phyloP scores from a whole-genome alignment of 2,329 filamentous ascomycete genomes.

The Ascochyta koolunga region DNA sequence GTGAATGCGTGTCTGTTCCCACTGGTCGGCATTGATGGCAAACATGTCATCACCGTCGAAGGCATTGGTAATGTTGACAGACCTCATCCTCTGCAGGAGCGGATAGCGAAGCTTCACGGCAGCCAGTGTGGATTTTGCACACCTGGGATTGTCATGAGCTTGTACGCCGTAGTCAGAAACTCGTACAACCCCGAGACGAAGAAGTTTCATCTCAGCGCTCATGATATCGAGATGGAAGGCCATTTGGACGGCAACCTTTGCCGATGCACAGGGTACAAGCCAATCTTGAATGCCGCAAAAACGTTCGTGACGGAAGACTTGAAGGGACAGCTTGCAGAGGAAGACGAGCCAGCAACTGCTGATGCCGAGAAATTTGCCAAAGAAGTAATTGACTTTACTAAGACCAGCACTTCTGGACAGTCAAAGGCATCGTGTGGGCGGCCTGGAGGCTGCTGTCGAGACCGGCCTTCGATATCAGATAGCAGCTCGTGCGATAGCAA shows the following conservation, averaged over 20 bases:
- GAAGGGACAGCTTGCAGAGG: constrained; percentile 57
- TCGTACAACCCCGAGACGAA: constrained; percentile 44
- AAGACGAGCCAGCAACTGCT: constrained; percentile 56
- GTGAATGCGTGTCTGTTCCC: constrained; percentile 95
- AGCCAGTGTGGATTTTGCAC: constrained; percentile 96
- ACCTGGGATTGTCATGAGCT: constrained; percentile 89
- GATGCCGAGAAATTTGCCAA: constrained; percentile 33
- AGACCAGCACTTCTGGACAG: constrained; percentile 29
- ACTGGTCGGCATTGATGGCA: constrained; percentile 88
- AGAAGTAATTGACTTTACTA: constrained; percentile 31
- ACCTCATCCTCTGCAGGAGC: constrained; percentile 87
- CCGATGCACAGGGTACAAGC: constrained; percentile 89
- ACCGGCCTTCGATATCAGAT: constrained; percentile 31
- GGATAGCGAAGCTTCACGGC: constrained; percentile 87
- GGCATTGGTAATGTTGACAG: constrained; percentile 85
- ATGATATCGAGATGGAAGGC: constrained; percentile 47
- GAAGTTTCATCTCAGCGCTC: constrained; percentile 42
- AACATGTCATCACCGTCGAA: constrained; percentile 96
- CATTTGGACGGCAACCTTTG: constrained; percentile 92
- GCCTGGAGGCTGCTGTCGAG: constrained; percentile 48
- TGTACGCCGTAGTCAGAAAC: constrained; percentile 90
- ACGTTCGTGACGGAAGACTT: constrained; percentile 71
- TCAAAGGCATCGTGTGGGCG: constrained; percentile 44
- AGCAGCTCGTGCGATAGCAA: constrained; percentile 37
- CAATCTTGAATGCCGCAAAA: constrained; percentile 90